A percentile compares a stretch with the other conserved stretches of the same genome.
Evolutionary conservation across 2,329 filamentous ascomycete species (phyloP).

Genomic region (Curvularia hawaiiensis): DNA sequence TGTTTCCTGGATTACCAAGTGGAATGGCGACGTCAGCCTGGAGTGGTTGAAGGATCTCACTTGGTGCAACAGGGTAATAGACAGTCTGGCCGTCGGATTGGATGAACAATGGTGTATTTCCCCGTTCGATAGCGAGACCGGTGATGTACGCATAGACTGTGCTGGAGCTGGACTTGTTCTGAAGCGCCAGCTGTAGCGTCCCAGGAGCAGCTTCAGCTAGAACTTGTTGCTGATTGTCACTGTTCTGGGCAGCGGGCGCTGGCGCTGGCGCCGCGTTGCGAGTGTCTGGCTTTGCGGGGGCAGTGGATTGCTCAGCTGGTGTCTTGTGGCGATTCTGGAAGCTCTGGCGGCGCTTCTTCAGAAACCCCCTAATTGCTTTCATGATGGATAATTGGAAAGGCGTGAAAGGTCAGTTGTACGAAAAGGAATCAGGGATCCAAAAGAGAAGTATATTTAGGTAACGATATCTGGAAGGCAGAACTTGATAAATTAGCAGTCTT

Average conservation of each 20-base stretch:
- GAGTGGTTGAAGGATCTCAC: conserved; percentile 57
- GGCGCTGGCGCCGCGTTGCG: conserved; percentile 17
- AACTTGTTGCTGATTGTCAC: conserved; percentile 32
- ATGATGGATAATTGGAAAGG: conserved; percentile 18
- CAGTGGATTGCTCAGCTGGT: neutral
- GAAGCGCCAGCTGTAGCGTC: conserved; percentile 65
- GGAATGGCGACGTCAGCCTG: conserved; percentile 65
- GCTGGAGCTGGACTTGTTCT: conserved; percentile 67
- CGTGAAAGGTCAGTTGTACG: neutral
- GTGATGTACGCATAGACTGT: conserved; percentile 73
- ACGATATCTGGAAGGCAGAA: neutral
- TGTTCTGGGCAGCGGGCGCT: conserved; percentile 15
- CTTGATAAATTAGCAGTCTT: neutral
- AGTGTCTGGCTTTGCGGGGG: conserved; percentile 2
- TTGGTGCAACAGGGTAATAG: conserved; percentile 68
- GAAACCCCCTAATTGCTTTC: conserved; percentile 33
- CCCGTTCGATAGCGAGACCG: conserved; percentile 65
- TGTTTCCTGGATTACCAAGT: conserved; percentile 65
- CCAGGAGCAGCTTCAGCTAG: conserved; percentile 28
- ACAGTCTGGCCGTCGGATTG: conserved; percentile 68
- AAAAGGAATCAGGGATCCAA: neutral
- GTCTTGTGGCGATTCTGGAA: conserved; percentile 17
- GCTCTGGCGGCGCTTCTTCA: conserved; percentile 33
- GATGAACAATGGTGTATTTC: conserved; percentile 66
- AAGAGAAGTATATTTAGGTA: neutral